phyloP scores from a whole-genome alignment of 1,284 basidiomycete species.

The Thelephora terrestris region DNA sequence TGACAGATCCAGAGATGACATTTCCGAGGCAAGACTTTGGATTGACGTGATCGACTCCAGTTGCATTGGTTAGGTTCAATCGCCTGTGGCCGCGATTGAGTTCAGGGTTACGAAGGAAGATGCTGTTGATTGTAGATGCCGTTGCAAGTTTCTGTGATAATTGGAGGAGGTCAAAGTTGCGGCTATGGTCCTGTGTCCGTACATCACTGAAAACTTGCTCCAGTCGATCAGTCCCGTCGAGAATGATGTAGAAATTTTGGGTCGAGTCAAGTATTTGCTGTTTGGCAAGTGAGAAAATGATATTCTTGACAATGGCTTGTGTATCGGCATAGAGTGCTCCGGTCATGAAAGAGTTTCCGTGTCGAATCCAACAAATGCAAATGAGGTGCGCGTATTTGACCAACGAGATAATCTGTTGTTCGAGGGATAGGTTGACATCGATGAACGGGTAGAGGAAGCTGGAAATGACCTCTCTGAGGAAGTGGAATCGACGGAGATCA shows the following conservation, averaged over 20 bases:
- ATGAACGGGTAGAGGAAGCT: slow-evolving; percentile 10
- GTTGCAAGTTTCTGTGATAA: no score
- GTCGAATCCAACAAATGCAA: slow-evolving; percentile 17
- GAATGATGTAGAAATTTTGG: slow-evolving; percentile 11
- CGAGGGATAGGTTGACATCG: slow-evolving; percentile 2
- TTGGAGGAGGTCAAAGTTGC: no score
- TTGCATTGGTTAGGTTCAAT: slow-evolving; percentile 5
- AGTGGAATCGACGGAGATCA: slow-evolving; percentile 1
- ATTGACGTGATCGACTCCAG: slow-evolving; percentile 12
- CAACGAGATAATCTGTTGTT: slow-evolving; percentile 6
- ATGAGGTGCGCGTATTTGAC: slow-evolving; percentile 9
- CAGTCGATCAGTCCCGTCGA: no score
- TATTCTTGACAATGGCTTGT: slow-evolving; percentile 17
- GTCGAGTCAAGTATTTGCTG: slow-evolving; percentile 13
- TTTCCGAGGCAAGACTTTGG: slow-evolving; percentile 11
- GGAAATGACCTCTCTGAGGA: slow-evolving; percentile 6
- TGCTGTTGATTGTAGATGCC: slow-evolving; percentile 19
- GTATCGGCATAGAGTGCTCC: slow-evolving; percentile 16
- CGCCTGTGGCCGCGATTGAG: slow-evolving; percentile 9
- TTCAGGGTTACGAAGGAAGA: slow-evolving; percentile 7
- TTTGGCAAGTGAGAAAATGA: slow-evolving; percentile 15
- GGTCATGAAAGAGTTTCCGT: slow-evolving; percentile 11
- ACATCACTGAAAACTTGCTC: no score
- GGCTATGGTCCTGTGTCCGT: no score
- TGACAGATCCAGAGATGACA: slow-evolving; percentile 4